Percentiles rank a stretch among this genome's conserved stretches.
These are phyloP conservation scores for Naganishia liquefaciens DNA, from an alignment of 1,284 basidiomycete species.

Conservation along the genomic window DNA sequence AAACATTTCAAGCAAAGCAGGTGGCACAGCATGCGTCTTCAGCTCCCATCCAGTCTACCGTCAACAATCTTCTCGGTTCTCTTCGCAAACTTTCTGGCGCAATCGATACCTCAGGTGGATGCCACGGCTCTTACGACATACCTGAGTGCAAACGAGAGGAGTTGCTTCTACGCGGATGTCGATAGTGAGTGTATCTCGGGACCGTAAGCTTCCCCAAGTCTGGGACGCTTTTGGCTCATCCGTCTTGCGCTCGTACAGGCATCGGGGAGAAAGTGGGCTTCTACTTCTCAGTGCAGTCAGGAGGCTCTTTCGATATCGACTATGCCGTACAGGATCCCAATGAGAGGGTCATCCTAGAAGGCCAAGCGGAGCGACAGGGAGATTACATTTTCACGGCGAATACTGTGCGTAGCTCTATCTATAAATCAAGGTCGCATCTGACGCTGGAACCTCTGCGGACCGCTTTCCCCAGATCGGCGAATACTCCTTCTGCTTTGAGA, in stretches of 20 bases:
- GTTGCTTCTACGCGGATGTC: constrained; percentile 97
- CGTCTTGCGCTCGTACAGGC: constrained; percentile 25
- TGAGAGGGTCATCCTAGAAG: constrained; percentile 81
- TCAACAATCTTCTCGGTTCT: constrained; percentile 7
- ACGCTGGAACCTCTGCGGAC: neutral
- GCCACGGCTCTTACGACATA: constrained; percentile 75
- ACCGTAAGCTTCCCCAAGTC: neutral
- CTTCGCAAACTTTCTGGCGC: constrained; percentile 1
- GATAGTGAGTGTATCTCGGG: constrained; percentile 56
- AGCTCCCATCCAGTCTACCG: constrained; percentile 4
- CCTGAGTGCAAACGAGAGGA: constrained; percentile 77
- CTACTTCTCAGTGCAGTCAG: constrained; percentile 80
- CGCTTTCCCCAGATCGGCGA: constrained; percentile 57
- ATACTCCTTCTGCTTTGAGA: constrained; percentile 98
- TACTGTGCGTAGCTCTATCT: constrained; percentile 51
- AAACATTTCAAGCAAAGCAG: neutral
- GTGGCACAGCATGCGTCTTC: constrained; percentile 7
- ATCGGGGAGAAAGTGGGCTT: constrained; percentile 55
- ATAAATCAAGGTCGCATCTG: neutral
- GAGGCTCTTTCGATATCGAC: constrained; percentile 91
- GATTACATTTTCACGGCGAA: constrained; percentile 98
- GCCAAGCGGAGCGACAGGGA: constrained; percentile 83
- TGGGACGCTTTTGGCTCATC: neutral
- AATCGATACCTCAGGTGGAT: neutral
- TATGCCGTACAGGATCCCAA: constrained; percentile 89